phyloP scores from a whole-genome alignment of 139 green algal species.

The Edaphochlamys debaryana region DNA sequence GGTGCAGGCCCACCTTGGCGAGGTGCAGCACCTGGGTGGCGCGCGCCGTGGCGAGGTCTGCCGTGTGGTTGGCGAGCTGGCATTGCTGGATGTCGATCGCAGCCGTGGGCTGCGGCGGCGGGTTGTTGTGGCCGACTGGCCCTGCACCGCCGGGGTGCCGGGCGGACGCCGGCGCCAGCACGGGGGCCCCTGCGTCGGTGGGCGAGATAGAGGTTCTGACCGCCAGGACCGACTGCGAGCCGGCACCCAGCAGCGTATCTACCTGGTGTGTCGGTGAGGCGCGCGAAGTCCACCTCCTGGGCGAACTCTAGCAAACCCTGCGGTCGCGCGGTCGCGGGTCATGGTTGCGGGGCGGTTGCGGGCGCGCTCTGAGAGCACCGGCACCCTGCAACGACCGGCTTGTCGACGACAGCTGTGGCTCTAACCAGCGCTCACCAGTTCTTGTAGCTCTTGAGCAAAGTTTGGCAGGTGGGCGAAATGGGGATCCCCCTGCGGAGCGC shows the following conservation, averaged over 20 bases:
- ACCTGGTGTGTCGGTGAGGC: conserved; percentile 6
- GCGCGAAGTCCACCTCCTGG: conserved; percentile 4
- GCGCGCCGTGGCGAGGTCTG: not conserved
- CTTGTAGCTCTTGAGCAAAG: not conserved
- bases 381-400: no score
- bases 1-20: not conserved
- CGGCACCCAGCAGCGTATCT: no score
- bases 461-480: no score
- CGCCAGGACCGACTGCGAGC: no score
- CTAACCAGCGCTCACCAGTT: not conserved
- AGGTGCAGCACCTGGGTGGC: conserved; percentile 28
- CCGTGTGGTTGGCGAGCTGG: not conserved
- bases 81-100: conserved; percentile 10
- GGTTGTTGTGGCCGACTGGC: conserved; percentile 32
- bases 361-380: no score
- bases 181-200: no score
- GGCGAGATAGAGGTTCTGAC: no score
- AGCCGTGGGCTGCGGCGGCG: conserved; percentile 12
- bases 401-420: no score
- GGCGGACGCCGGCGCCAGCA: no score
- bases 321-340: no score
- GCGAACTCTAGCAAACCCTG: conserved; percentile 37
- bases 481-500: no score
- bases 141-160: not conserved
- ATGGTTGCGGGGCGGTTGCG: no score